Evolutionary conservation across 108 stramenopile genomes (phyloP), one percentile per base, ranked within the genome.

Genomic region (Seminavis robusta): DNA sequence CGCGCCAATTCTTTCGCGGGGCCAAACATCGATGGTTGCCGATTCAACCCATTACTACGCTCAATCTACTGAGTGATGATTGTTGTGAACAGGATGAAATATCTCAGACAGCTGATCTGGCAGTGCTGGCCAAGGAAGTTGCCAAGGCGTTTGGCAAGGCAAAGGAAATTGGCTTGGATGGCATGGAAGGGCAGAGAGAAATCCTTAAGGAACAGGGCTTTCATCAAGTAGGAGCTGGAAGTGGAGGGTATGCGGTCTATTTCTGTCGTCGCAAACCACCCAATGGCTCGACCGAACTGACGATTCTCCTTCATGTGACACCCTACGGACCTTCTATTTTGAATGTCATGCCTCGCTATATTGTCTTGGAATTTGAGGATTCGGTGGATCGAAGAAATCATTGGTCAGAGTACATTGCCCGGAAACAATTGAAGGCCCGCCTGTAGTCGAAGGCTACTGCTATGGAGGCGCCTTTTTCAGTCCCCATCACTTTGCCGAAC

Each of bases 391-490:
- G n/a, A n/a, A n/a, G n/a, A n/a, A n/a, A n/a, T n/a, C n/a, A n/a
- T n/a, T n/a, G n/a, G n/a, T n/a, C n/a, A n/a, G n/a, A n/a, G n/a
- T n/a, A n/a, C n/a, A n/a, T n/a, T n/a, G n/a, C n/a, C n/a, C n/a
- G n/a, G n/a, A n/a, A n/a, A n/a, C n/a, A n/a, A n/a, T n/a, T n/a
- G n/a, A n/a, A n/a, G n/a, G n/a, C n/a, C n/a, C n/a, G n/a, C n/a
- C n/a, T n/a, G n/a, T n/a, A 0, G 30, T 71, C 4, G 25, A 32
- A 25, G 76, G 76, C 3, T 77, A 56, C 26, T 59, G 64, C 25
- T 84, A 84, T 41, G 56, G 58, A 27, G 86, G 86, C n/a, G 86
- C 86, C 7, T 88, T 77, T 59, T 88, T 88, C 52, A 76, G 65
- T 31, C 53, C 55, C 39, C 81, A 84, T 28, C 76, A 88, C 36